Percentiles rank a stretch among this genome's conserved stretches.
Conservation (phyloP, 2,329 filamentous ascomycete genomes). For the Aspergillus aculeatinus region DNA sequence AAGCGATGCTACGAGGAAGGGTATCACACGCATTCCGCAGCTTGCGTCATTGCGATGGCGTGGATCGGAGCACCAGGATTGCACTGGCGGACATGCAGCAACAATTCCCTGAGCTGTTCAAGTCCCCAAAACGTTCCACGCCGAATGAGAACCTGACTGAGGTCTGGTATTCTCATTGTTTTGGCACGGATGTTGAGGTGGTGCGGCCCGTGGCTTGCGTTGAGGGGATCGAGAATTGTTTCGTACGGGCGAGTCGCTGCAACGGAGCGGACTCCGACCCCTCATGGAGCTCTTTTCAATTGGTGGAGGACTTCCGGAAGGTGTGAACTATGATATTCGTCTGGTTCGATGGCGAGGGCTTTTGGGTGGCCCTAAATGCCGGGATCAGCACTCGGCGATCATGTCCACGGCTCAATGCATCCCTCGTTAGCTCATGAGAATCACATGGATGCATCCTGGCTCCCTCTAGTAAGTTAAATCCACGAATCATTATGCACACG, state of each 20-base stretch:
- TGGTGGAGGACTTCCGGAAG: no score
- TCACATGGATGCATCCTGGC: no score
- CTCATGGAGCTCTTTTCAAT: not conserved
- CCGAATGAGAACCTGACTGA: not conserved
- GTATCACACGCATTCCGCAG: not conserved
- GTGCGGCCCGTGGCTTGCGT: constrained; percentile 12
- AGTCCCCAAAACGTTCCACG: no score
- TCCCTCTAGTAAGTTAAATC: no score
- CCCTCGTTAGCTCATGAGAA: no score
- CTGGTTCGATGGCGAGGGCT: no score
- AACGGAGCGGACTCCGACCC: constrained; percentile 8
- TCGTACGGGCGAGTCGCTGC: constrained; percentile 12
- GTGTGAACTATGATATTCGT: no score
- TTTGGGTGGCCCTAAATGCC: no score
- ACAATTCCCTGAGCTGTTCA: not conserved
- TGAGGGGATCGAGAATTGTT: constrained; percentile 13
- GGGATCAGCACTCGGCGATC: no score
- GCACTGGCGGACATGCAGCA: not conserved
- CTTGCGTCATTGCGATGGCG: not conserved
- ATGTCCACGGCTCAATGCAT: no score
- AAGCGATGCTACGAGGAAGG: not conserved
- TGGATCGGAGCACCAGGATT: not conserved
- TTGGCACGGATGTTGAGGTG: constrained; percentile 10
- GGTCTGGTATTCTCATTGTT: constrained; percentile 1
- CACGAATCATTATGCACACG: no score